Evolutionary conservation across 2,329 filamentous ascomycete species (phyloP).

Genomic region (Beauveria rudraprayagi): DNA sequence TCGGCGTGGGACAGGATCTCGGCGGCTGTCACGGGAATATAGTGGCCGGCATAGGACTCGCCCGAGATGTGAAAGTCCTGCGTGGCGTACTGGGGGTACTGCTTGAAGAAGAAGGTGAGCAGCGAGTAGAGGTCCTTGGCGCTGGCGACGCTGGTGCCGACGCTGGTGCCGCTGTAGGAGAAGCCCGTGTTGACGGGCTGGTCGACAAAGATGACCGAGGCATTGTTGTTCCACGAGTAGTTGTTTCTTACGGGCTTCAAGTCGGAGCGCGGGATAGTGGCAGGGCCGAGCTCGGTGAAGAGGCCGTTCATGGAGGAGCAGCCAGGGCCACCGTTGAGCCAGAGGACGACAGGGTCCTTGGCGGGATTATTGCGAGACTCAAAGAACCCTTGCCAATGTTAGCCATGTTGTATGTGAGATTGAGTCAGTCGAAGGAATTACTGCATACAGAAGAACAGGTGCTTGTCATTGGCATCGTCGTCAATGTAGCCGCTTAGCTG

Average conservation of each 20-base stretch:
- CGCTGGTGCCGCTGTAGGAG: constrained; percentile 85
- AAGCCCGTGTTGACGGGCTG: constrained; percentile 98
- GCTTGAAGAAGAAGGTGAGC: constrained; percentile 95
- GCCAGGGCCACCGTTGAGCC: constrained; percentile 92
- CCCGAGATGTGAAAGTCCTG: constrained; percentile 98
- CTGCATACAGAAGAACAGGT: constrained; percentile 76
- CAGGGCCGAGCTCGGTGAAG: constrained; percentile 96
- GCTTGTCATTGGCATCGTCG: constrained; percentile 93
- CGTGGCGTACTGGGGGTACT: constrained; percentile 90
- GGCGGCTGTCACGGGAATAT: constrained; percentile 84
- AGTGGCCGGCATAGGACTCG: constrained; percentile 92
- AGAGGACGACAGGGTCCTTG: constrained; percentile 92
- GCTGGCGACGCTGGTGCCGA: constrained; percentile 89
- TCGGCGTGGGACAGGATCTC: constrained; percentile 94
- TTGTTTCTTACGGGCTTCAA: constrained; percentile 74
- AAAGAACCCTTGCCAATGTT: constrained; percentile 63
- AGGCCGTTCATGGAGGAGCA: constrained; percentile 95
- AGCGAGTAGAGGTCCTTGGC: constrained; percentile 98
- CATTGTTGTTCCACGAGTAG: constrained; percentile 92
- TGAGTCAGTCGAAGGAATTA: not conserved
- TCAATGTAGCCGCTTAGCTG: constrained; percentile 98
- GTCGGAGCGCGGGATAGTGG: constrained; percentile 74
- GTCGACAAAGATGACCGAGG: constrained; percentile 98
- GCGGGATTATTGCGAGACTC: constrained; percentile 95
- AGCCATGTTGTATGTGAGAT: not conserved